A percentile compares a stretch with the other conserved stretches of the same genome.
phyloP scores from a whole-genome alignment of 441 rosid species.

The Pelargonium myrrhifolium region DNA sequence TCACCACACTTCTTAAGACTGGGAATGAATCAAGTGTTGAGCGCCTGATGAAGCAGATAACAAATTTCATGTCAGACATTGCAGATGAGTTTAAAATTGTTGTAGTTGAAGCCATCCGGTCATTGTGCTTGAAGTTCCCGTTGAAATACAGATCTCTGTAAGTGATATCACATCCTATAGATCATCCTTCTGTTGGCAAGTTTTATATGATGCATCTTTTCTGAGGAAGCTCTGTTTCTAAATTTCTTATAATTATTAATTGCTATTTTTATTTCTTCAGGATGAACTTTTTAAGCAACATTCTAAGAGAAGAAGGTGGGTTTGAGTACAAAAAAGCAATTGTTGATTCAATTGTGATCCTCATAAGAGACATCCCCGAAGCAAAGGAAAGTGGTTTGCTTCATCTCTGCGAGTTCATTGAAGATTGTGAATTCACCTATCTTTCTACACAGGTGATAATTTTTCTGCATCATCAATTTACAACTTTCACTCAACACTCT shows the following conservation, averaged over 20 bases:
- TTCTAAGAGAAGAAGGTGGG: slow-evolving; percentile 97
- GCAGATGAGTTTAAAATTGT: slow-evolving; percentile 98
- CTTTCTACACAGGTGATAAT: slow-evolving; percentile 82
- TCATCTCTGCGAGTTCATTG: slow-evolving; percentile 94
- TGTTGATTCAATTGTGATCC: slow-evolving; percentile 87
- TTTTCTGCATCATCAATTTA: background rate
- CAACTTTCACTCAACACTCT: background rate
- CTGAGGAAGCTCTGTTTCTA: background rate
- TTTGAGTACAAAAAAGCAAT: slow-evolving; percentile 94
- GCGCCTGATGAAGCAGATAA: slow-evolving; percentile 93
- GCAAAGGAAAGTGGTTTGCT: slow-evolving; percentile 93
- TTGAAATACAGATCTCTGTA: slow-evolving; percentile 90
- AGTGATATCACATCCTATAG: slow-evolving; percentile 20
- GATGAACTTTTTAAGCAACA: slow-evolving; percentile 96
- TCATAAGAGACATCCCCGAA: slow-evolving; percentile 89
- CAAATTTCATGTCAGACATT: slow-evolving; percentile 96
- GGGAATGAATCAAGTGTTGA: slow-evolving; percentile 97
- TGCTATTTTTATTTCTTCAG: slow-evolving; percentile 32
- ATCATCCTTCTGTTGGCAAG: slow-evolving; percentile 7
- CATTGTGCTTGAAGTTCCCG: slow-evolving; percentile 87
- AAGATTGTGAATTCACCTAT: slow-evolving; percentile 98
- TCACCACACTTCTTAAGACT: slow-evolving; percentile 90
- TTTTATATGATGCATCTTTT: background rate
- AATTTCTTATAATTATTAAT: background rate
- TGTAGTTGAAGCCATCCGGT: slow-evolving; percentile 93